phyloP scores from a whole-genome alignment of 208 protist genomes.

The Leptomonas seymouri region DNA sequence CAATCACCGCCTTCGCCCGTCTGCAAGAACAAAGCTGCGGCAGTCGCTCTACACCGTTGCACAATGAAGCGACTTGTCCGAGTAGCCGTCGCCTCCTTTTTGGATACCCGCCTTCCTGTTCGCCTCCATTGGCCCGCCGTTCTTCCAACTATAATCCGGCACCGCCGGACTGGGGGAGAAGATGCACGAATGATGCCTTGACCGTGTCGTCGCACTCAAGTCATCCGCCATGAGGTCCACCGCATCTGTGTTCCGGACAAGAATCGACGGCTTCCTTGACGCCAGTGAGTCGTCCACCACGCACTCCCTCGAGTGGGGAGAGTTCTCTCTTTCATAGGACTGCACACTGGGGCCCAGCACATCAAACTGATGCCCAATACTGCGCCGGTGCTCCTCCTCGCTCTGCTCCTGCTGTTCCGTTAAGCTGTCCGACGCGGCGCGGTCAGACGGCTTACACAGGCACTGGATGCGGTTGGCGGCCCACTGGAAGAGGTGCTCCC shows the following conservation, averaged over 20 bases:
- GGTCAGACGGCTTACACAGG: constrained; percentile 15
- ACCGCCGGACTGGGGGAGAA: background rate
- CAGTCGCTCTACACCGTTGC: background rate
- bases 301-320: background rate
- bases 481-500: constrained; percentile 27
- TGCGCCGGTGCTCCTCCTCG: constrained; percentile 18
- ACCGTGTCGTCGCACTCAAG: background rate
- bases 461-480: constrained; percentile 7
- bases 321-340: constrained; percentile 10
- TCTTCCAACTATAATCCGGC: background rate
- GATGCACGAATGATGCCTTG: background rate
- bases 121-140: too few relatives aligned
- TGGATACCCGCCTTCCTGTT: too few relatives aligned
- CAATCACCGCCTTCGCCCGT: background rate
- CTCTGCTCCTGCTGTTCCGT: constrained; percentile 25
- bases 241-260: constrained; percentile 1
- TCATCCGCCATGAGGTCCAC: constrained; percentile 8
- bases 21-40: too few relatives aligned
- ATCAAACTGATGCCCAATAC: constrained; percentile 17
- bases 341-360: constrained; percentile 9
- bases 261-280: background rate
- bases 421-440: constrained; percentile 16
- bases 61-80: background rate
- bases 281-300: background rate
- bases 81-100: background rate